Base-by-base conservation (phyloP, 352 stramenopile genomes). In the Globisporangium splendens region DNA sequence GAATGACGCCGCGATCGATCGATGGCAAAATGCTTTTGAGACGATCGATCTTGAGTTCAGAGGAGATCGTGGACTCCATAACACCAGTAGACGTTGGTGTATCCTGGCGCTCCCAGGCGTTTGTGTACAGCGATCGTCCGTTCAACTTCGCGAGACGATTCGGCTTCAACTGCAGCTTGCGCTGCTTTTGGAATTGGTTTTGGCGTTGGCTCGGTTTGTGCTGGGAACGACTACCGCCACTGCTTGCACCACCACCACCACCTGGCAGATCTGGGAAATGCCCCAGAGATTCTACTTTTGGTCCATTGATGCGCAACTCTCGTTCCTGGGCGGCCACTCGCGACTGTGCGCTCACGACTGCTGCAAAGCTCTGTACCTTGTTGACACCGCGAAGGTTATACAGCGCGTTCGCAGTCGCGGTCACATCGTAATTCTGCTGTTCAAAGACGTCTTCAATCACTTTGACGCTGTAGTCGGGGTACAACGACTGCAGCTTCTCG, bases 391-490 rank as follows among this genome's bases (percentile, higher is more conserved):
- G 55, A 13, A 91, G 70, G 52, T 91, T 88, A 31, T 77, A 38
- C 38, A 91, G 67, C 47, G 79, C 79, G 3, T 73, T 65, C 0
- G 75, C 79, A 2, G 82, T 70, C 28, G 70, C 78, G 5, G 84
- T 61, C 1, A 91, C 62, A 44, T 91, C 73, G 35, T 83, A 88
- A 11, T 67, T 53, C 17, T 89, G 66, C 22, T 72, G 66, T 24
- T 89, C 78, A 35, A 87, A 68, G 54, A 88, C 74, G 46, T 83
- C 69, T 28, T 89, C 79, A 46, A 91, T 75, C 28, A 89, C 68
- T 8, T 87, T 71, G 17, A 72, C 67, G 47, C 75, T 72, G 64
- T 83, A 85, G 57, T 77, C 49, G 8, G 81, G 79, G 33, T 82
- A 91, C 53, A 87, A 44, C 12, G 70, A 64, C 42, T 84, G 60